Conservation (phyloP, 495 filamentous ascomycete species). For the Pseudomonodictys pantanalensis region DNA sequence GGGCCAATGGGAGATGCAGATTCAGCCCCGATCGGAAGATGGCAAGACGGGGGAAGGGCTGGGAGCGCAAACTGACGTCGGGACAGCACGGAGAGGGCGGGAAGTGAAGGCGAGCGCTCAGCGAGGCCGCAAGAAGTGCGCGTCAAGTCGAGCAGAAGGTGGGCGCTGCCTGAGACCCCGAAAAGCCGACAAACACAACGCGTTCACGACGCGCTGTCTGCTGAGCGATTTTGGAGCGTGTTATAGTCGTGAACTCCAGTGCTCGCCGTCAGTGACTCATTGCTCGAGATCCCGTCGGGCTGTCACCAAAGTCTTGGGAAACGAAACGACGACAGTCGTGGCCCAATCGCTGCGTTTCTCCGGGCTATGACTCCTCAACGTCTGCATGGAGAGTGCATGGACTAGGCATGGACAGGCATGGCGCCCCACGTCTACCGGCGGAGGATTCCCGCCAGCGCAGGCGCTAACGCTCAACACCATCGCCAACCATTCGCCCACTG, state of each 20-base stretch:
- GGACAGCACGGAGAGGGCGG: conserved; percentile 6
- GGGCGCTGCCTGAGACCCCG: conserved; percentile 28
- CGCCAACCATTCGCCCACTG: conserved; percentile 17
- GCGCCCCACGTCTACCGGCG: neutral
- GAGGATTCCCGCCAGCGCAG: conserved; percentile 11
- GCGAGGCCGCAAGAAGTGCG: neutral
- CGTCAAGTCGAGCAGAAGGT: conserved; percentile 2
- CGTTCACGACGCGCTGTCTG: conserved; percentile 10
- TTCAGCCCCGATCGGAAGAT: neutral
- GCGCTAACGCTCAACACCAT: conserved; percentile 23
- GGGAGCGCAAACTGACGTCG: conserved; percentile 25
- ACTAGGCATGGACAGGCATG: neutral
- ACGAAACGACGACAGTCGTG: conserved; percentile 22
- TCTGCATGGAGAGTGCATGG: neutral
- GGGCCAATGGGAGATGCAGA: conserved; percentile 13
- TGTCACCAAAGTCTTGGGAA: conserved; percentile 6
- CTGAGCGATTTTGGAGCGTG: conserved; percentile 29
- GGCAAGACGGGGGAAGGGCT: neutral
- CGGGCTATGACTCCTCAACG: conserved; percentile 23
- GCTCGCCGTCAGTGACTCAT: conserved; percentile 27
- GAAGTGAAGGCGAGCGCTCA: neutral
- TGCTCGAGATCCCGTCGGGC: conserved; percentile 3
- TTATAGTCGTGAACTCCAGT: conserved; percentile 28
- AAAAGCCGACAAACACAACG: neutral
- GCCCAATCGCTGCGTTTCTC: conserved; percentile 16